Conservation (phyloP, 805 yeast genomes). For the Kuraishia molischiana region DNA sequence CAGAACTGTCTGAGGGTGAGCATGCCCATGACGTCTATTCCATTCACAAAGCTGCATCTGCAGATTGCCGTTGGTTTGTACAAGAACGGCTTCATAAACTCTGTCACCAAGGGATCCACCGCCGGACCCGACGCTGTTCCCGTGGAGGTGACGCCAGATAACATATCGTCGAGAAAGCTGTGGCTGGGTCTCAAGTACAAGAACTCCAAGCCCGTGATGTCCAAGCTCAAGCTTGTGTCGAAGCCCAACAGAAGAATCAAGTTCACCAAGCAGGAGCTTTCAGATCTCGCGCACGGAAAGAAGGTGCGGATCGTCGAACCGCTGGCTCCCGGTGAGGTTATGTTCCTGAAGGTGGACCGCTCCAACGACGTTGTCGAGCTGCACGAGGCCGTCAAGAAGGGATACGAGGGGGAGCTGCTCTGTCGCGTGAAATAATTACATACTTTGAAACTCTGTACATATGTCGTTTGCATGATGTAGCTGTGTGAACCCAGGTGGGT, state of each 20-base stretch:
- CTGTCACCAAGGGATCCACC: slow-evolving; percentile 76
- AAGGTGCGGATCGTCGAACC: slow-evolving; percentile 71
- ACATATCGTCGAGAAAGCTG: slow-evolving; percentile 73
- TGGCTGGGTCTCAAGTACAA: slow-evolving; percentile 92
- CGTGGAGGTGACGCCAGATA: slow-evolving; percentile 76
- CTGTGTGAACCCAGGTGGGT: too few species aligned
- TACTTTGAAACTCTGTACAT: too few species aligned
- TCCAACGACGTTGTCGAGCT: slow-evolving; percentile 49
- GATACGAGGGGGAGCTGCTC: slow-evolving; percentile 66
- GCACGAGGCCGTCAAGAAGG: slow-evolving; percentile 76
- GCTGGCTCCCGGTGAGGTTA: slow-evolving; percentile 80
- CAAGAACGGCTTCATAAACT: slow-evolving; percentile 81
- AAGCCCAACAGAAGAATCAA: slow-evolving; percentile 76
- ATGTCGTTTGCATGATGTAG: too few species aligned
- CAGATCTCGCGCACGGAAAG: slow-evolving; percentile 66
- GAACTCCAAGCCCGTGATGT: slow-evolving; percentile 67
- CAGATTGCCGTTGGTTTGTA: slow-evolving; percentile 78
- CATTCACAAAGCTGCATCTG: slow-evolving; percentile 74
- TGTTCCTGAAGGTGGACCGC: slow-evolving; percentile 47
- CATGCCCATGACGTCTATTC: slow-evolving; percentile 67
- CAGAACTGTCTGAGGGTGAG: slow-evolving; percentile 80
- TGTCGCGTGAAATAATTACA: slow-evolving; percentile 63
- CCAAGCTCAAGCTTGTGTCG: slow-evolving; percentile 61
- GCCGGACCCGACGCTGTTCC: slow-evolving; percentile 76
- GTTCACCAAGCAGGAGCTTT: slow-evolving; percentile 54